Conservation (phyloP, 2,329 filamentous ascomycete genomes). For the Drechslerella coelobrocha region DNA sequence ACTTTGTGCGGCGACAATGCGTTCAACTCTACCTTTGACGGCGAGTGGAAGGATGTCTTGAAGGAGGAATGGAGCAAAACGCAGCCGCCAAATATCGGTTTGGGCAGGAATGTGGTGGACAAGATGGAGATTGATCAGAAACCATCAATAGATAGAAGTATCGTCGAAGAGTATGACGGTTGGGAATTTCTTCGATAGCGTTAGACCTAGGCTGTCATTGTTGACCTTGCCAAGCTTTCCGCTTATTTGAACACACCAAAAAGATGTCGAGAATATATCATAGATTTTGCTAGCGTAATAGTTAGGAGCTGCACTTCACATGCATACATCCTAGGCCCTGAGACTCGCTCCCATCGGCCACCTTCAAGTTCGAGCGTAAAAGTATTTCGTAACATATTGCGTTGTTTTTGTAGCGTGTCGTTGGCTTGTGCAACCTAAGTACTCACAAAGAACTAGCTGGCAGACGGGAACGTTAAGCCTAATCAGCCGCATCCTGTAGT, state of each 20-base stretch:
- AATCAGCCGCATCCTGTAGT: no score
- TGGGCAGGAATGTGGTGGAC: background rate
- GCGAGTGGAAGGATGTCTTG: slow-evolving; percentile 13
- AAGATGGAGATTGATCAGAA: background rate
- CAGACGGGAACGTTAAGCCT: no score
- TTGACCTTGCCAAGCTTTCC: no score
- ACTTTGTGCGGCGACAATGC: background rate
- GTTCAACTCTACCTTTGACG: slow-evolving; percentile 6
- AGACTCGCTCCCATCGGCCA: no score
- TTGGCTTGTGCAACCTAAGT: background rate
- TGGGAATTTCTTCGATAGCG: slow-evolving; percentile 38
- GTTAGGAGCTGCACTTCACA: no score
- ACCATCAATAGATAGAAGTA: slow-evolving; percentile 1
- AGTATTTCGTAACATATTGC: no score
- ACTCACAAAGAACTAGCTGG: no score
- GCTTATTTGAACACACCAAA: no score
- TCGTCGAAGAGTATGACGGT: slow-evolving; percentile 31
- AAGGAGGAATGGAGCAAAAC: slow-evolving; percentile 14
- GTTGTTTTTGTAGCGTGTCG: background rate
- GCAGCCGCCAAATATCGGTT: background rate
- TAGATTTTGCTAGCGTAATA: background rate
- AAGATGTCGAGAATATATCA: background rate
- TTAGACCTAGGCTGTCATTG: background rate
- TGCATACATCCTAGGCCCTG: no score
- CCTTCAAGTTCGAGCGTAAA: no score